Conservation (phyloP, 495 filamentous ascomycete species). For the Massariosphaeria phaeospora region DNA sequence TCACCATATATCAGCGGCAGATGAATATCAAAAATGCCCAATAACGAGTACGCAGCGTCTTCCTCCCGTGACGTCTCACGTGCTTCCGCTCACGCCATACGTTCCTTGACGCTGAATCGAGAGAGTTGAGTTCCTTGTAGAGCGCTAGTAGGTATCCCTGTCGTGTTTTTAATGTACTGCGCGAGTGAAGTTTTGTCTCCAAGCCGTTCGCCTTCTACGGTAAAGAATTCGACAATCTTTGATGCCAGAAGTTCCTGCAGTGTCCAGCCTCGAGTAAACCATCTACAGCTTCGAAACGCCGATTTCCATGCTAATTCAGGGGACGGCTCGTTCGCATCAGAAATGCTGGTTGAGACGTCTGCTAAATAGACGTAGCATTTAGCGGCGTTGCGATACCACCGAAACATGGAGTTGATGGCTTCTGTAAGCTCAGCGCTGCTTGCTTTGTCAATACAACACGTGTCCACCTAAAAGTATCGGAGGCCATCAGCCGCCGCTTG, state of each 20-base stretch:
- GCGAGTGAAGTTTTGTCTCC: background rate
- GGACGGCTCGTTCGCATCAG: background rate
- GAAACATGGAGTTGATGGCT: constrained; percentile 4
- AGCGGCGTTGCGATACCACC: constrained; percentile 1
- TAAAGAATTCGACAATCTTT: constrained; percentile 3
- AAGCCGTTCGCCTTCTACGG: background rate
- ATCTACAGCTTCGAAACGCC: background rate
- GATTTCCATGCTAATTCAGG: background rate
- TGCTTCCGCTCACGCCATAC: constrained; percentile 1
- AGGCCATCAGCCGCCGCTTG: constrained; percentile 1
- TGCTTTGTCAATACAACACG: constrained; percentile 29
- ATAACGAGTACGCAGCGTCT: background rate
- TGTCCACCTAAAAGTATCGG: constrained; percentile 15
- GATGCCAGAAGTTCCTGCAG: constrained; percentile 1
- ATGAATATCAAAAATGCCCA: background rate
- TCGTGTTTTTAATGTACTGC: background rate
- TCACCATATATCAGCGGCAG: constrained; percentile 1
- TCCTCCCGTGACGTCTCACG: constrained; percentile 1
- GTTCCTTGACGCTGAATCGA: background rate
- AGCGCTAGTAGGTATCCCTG: background rate
- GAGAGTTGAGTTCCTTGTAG: too few relatives aligned
- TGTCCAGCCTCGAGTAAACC: constrained; percentile 1
- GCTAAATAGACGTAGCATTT: constrained; percentile 11
- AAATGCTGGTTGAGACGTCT: background rate
- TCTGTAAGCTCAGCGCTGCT: constrained; percentile 17